Conservation (phyloP, 2,329 filamentous ascomycete species). For the Fusarium armeniacum region DNA sequence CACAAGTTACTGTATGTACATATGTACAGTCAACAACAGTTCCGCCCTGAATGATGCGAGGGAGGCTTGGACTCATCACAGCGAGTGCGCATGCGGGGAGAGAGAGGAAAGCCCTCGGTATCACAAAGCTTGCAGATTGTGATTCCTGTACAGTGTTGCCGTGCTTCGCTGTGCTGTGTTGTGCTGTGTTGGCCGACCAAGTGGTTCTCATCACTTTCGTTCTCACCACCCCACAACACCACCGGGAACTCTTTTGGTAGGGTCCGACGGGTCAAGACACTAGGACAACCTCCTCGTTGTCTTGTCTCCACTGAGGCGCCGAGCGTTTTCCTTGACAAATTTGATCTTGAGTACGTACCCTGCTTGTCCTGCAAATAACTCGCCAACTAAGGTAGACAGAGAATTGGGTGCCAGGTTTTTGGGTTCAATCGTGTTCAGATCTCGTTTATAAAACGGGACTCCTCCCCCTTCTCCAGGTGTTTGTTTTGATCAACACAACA, state of each 20-base stretch:
- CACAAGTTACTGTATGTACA: background rate
- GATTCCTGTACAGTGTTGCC: conserved; percentile 23
- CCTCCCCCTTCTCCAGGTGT: conserved; percentile 37
- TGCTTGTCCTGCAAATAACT: conserved; percentile 9
- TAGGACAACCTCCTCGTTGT: conserved; percentile 27
- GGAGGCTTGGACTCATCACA: conserved; percentile 22
- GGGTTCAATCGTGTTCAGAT: conserved; percentile 28
- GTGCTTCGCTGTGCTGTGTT: conserved; percentile 4
- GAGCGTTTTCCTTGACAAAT: conserved; percentile 47
- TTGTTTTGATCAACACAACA: conserved; percentile 37
- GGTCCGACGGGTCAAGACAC: conserved; percentile 21
- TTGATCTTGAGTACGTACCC: conserved; percentile 38
- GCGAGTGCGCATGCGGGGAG: conserved; percentile 19
- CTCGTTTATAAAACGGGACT: conserved; percentile 51
- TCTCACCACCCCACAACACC: conserved; percentile 33
- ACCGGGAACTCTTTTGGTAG: conserved; percentile 32
- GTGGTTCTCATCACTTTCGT: conserved; percentile 23
- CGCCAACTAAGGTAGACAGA: background rate
- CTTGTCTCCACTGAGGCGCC: conserved; percentile 41
- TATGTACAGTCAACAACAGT: background rate
- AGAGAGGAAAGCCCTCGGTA: conserved; percentile 22
- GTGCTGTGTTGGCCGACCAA: conserved; percentile 30
- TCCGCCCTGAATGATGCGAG: background rate
- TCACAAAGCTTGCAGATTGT: conserved; percentile 17
- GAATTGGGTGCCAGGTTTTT: conserved; percentile 17